Evolutionary conservation across 2,329 filamentous ascomycete species (phyloP).

Genomic region (Penicillium paneum): DNA sequence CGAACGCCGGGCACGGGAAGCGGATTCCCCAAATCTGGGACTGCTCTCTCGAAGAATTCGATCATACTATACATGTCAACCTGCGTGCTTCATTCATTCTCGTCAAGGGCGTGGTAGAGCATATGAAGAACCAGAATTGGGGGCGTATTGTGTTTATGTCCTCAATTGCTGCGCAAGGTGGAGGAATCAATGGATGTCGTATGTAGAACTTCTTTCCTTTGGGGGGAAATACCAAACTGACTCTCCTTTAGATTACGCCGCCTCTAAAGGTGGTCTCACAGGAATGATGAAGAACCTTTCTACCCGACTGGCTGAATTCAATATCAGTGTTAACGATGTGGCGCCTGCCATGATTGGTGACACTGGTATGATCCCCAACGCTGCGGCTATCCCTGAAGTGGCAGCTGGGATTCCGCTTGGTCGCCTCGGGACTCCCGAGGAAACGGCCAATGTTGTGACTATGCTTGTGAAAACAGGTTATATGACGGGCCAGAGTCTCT

Average conservation of each 20-base stretch:
- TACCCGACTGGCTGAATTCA: slow-evolving; percentile 56
- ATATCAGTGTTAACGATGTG: slow-evolving; percentile 67
- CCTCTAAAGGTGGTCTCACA: slow-evolving; percentile 60
- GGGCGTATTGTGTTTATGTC: slow-evolving; percentile 64
- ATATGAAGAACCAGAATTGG: slow-evolving; percentile 60
- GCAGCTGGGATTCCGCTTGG: slow-evolving; percentile 60
- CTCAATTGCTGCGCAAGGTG: slow-evolving; percentile 61
- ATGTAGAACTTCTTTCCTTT: slow-evolving; percentile 13
- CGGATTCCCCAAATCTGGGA: slow-evolving; percentile 56
- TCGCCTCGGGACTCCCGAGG: slow-evolving; percentile 56
- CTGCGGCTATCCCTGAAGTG: slow-evolving; percentile 57
- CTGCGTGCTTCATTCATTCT: slow-evolving; percentile 61
- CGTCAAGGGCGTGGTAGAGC: slow-evolving; percentile 57
- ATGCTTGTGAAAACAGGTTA: slow-evolving; percentile 63
- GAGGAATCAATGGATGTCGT: slow-evolving; percentile 62
- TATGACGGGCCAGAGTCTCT: slow-evolving; percentile 55
- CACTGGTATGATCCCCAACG: slow-evolving; percentile 61
- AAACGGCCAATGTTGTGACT: slow-evolving; percentile 59
- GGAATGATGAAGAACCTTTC: slow-evolving; percentile 65
- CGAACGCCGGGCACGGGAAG: slow-evolving; percentile 65
- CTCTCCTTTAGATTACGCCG: slow-evolving; percentile 47
- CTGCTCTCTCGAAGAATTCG: slow-evolving; percentile 62
- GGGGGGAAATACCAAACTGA: neutral
- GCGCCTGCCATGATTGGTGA: slow-evolving; percentile 66
- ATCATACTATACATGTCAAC: slow-evolving; percentile 61